phyloP scores from a whole-genome alignment of 352 stramenopile species.

The Pythium aristosporum region DNA sequence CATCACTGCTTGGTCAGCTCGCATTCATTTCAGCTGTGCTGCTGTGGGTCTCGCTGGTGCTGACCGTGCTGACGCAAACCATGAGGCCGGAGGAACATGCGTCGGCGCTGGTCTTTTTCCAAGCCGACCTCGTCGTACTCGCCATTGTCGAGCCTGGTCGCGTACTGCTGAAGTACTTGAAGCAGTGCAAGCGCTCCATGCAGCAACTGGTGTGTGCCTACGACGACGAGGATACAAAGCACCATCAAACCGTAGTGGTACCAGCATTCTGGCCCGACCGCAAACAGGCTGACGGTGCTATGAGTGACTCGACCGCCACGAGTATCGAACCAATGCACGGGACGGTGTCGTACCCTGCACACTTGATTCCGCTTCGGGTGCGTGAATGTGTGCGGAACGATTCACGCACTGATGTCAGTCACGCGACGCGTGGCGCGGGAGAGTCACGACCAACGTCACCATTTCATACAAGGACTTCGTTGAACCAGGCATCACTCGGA shows the following conservation, averaged over 20 bases:
- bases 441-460: background rate
- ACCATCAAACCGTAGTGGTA: background rate
- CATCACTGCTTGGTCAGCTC: background rate
- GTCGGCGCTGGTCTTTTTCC: constrained; percentile 20
- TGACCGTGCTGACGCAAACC: constrained; percentile 7
- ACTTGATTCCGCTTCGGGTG: background rate
- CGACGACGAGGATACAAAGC: background rate
- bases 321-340: background rate
- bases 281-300: background rate
- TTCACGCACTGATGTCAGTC: background rate
- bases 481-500: background rate
- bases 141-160: constrained; percentile 1
- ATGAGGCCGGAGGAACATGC: constrained; percentile 13
- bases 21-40: background rate
- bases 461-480: background rate
- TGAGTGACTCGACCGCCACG: background rate
- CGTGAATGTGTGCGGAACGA: background rate
- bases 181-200: background rate
- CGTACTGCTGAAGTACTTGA: background rate
- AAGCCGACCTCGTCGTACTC: constrained; percentile 18
- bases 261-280: constrained; percentile 9
- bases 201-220: background rate
- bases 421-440: background rate
- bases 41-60: constrained; percentile 9
- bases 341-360: background rate